phyloP scores from a whole-genome alignment of 768 basidiomycete species.

The Kwoniella heveanensis region DNA sequence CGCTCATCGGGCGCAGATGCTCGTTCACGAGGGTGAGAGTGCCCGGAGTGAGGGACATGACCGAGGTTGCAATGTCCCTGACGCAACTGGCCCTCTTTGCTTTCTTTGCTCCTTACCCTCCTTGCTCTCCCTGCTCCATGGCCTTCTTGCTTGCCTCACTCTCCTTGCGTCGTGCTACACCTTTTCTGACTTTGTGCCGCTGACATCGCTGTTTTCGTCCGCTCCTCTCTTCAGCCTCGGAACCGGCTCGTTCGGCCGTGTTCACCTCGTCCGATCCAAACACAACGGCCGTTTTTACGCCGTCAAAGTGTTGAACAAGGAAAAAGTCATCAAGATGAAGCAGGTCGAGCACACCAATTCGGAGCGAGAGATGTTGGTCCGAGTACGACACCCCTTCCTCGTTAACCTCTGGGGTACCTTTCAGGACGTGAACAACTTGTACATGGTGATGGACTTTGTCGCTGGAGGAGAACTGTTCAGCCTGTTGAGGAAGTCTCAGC shows the following conservation, averaged over 20 bases:
- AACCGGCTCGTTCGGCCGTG: slow-evolving; percentile 56
- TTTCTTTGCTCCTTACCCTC: too few species aligned
- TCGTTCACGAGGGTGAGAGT: too few species aligned
- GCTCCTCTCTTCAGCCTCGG: slow-evolving; percentile 40
- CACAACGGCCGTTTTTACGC: slow-evolving; percentile 96
- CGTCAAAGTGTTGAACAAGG: slow-evolving; percentile 91
- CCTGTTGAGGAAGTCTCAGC: slow-evolving; percentile 83
- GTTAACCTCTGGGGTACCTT: slow-evolving; percentile 90
- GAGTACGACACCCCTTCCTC: slow-evolving; percentile 64
- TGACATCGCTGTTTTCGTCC: too few species aligned
- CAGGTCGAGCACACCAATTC: slow-evolving; percentile 58
- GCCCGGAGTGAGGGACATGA: too few species aligned
- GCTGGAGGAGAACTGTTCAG: slow-evolving; percentile 64
- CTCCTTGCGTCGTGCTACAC: too few species aligned
- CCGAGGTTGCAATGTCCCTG: too few species aligned
- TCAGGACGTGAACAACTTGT: slow-evolving; percentile 56
- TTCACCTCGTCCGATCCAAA: slow-evolving; percentile 71
- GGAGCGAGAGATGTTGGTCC: slow-evolving; percentile 57
- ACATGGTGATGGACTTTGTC: slow-evolving; percentile 59
- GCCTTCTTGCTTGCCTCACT: too few species aligned
- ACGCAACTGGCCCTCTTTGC: too few species aligned
- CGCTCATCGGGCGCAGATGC: too few species aligned
- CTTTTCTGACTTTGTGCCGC: too few species aligned
- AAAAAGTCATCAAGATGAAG: slow-evolving; percentile 74
- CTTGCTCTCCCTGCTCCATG: too few species aligned